These are phyloP conservation scores for Trichoderma sp. DNA, from an alignment of 2,329 filamentous ascomycete genomes.

Conservation along the genomic window DNA sequence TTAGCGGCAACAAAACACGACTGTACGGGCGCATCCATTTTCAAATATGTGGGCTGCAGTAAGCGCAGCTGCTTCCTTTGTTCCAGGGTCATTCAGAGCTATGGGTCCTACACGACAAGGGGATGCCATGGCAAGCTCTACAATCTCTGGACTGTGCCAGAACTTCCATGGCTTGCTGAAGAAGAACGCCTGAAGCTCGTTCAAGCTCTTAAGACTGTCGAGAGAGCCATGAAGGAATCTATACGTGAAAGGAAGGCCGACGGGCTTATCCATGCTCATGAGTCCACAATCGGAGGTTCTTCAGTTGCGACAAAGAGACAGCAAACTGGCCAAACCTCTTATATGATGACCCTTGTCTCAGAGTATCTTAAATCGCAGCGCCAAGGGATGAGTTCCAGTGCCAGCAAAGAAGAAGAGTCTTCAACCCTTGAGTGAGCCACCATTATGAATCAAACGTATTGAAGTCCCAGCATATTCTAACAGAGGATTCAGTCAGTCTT, in stretches of 20 bases:
- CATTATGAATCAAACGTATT: not conserved
- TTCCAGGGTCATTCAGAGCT: not conserved
- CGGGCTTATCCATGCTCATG: not conserved
- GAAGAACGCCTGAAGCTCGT: not conserved
- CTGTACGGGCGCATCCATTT: not conserved
- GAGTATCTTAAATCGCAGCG: not conserved
- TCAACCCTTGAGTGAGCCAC: not conserved
- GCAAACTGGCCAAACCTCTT: not conserved
- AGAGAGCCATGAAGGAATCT: not conserved
- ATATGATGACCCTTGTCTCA: not conserved
- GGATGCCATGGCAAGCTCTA: constrained; percentile 10
- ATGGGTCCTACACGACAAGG: not conserved
- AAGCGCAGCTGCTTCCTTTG: constrained; percentile 13
- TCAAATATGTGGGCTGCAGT: constrained; percentile 9
- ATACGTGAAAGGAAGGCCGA: not conserved
- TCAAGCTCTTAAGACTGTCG: not conserved
- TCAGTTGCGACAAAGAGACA: not conserved
- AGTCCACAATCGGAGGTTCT: not conserved
- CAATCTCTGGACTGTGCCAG: not conserved
- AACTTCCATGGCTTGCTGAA: not conserved
- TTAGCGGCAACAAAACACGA: constrained; percentile 1
- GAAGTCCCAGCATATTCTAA: not conserved
- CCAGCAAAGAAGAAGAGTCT: not conserved
- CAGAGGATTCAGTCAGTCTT: not conserved
- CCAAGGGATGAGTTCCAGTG: not conserved